Base-by-base conservation (phyloP, 805 yeast genomes). In the Clavispora santaluciae region DNA sequence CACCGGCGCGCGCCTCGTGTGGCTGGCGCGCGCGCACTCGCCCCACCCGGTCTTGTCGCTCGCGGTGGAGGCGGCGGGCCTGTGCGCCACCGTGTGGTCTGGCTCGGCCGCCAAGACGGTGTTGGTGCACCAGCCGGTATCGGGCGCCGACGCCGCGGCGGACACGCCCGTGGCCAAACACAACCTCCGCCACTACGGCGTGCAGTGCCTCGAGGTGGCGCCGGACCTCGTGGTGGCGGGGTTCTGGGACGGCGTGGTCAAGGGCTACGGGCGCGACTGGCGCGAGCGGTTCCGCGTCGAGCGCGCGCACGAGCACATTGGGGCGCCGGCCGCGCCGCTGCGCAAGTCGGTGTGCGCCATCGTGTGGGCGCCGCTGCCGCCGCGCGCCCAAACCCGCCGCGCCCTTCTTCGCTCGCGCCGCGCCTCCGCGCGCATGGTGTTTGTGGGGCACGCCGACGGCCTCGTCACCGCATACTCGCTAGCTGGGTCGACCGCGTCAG, bases 361-460 rank as follows among this genome's bases (percentile, higher is more conserved):
- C 20, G 31, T 28, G 31, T 28, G 31, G 31, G 20, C 31, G 31
- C 31, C n/a, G n/a, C n/a, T n/a, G n/a, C 31, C 12, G 20, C 18
- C 12, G 6, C 31, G 11, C 20, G 3, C 20, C 18, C 16, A 6
- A 6, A 8, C 31, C 20, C 31, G 31, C n/a, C 31, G 31, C 31
- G 31, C 31, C 12, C 31, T 15, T 28, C 31, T 28, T 10, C 31
- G 31, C 31, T 20, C 16, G 21, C 31, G 31, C 31, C 31, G 31
- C 12, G 31, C 31, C 31, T 4, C 33, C 3, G 49, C 44, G 2
- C 45, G 53, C 11, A 57, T 70, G 52, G 45, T 77, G 1, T 72
- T 77, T 5, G 67, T 70, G 1, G 84, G 78, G 0, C 78, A 73
- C 35, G 76, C 73, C 37, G 83, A 79, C 46, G 83, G 83, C 2